Evolutionary conservation across 164 flowering plant species (phyloP).

Genomic region (Kingdonia uniflora): DNA sequence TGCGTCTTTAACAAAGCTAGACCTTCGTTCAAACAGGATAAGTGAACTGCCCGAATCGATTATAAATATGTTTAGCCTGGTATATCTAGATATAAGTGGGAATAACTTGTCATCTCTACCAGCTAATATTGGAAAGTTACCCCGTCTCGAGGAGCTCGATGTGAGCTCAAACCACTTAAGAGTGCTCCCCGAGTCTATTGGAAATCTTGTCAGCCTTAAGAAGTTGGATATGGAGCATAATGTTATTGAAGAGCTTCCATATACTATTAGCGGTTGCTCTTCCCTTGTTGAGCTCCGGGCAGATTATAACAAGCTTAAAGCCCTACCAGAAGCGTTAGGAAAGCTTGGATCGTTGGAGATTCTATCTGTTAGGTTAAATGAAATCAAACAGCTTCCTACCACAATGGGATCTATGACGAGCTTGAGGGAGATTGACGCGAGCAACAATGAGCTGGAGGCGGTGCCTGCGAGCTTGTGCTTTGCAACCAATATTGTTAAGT

Average conservation of each 20-base stretch:
- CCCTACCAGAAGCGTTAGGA: constrained; percentile 90
- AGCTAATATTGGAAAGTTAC: constrained; percentile 35
- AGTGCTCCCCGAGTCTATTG: constrained; percentile 52
- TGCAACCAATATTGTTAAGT: constrained; percentile 61
- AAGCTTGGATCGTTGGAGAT: constrained; percentile 57
- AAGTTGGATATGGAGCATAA: constrained; percentile 59
- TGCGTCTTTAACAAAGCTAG: constrained; percentile 45
- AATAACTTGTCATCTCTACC: constrained; percentile 59
- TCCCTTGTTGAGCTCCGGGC: constrained; percentile 65
- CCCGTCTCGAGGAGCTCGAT: constrained; percentile 57
- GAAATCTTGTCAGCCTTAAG: constrained; percentile 54
- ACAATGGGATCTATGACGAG: constrained; percentile 63
- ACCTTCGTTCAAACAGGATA: constrained; percentile 60
- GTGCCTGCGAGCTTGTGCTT: constrained; percentile 87
- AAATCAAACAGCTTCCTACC: constrained; percentile 68
- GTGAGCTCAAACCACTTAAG: constrained; percentile 52
- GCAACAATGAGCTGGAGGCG: constrained; percentile 85
- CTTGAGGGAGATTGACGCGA: constrained; percentile 67
- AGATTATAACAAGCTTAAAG: constrained; percentile 77
- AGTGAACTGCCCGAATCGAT: constrained; percentile 55
- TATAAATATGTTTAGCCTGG: constrained; percentile 52
- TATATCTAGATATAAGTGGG: constrained; percentile 47
- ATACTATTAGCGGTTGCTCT: constrained; percentile 58
- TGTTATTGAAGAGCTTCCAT: constrained; percentile 76
- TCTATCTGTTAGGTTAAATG: constrained; percentile 68